Evolutionary conservation across 495 filamentous ascomycete species (phyloP).

Genomic region (Penicillium psychrofluorescens): DNA sequence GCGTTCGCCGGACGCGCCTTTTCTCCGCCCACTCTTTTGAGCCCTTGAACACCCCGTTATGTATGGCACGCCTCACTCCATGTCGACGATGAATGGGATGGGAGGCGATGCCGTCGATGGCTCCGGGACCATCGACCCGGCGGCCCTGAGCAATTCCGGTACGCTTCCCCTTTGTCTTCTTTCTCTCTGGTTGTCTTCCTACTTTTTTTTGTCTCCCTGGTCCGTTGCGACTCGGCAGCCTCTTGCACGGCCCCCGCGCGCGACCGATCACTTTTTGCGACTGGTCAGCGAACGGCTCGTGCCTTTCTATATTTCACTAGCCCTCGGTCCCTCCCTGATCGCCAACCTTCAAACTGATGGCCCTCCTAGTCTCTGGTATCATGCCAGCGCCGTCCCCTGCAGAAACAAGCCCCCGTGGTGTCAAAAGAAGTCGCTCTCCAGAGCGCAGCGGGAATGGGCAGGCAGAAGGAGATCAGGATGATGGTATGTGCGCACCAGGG

Average conservation of each 20-base stretch:
- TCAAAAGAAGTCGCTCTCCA: constrained; percentile 92
- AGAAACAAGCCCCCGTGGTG: constrained; percentile 59
- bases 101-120: constrained; percentile 60
- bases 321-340: constrained; percentile 4
- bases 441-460: constrained; percentile 61
- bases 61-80: constrained; percentile 50
- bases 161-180: constrained; percentile 18
- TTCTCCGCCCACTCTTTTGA: constrained; percentile 23
- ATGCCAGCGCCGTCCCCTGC: constrained; percentile 38
- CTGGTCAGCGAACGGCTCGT: not conserved
- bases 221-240: not conserved
- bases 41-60: constrained; percentile 32
- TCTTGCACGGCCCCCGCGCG: no score
- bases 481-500: constrained; percentile 59
- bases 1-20: constrained; percentile 32
- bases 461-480: constrained; percentile 61
- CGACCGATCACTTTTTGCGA: not conserved
- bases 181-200: constrained; percentile 12
- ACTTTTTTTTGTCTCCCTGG: not conserved
- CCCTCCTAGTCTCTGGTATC: constrained; percentile 32
- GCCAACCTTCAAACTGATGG: constrained; percentile 34
- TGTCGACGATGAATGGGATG: constrained; percentile 52
- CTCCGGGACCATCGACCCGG: constrained; percentile 75
- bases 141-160: constrained; percentile 60
- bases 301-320: not conserved